Evolutionary conservation across 192 early-diverging fungal genomes (phyloP).

Genomic region (Backusella parvicylindrica): DNA sequence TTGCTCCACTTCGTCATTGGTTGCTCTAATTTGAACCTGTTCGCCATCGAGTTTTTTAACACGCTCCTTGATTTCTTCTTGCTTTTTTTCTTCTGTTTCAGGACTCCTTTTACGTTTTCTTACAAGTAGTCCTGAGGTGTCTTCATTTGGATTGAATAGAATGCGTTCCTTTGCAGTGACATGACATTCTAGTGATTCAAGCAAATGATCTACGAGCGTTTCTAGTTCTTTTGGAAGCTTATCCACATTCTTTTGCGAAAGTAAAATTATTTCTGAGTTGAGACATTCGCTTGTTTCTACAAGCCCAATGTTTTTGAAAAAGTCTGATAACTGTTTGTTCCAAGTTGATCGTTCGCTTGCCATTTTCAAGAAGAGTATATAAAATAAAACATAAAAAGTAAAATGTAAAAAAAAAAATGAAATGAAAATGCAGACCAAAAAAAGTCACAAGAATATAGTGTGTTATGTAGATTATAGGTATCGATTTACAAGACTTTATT

Average conservation of each 20-base stretch:
- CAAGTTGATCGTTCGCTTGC: conserved; percentile 8
- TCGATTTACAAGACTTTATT: neutral
- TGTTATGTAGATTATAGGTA: neutral
- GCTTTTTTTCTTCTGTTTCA: neutral
- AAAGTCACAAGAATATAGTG: neutral
- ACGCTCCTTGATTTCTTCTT: conserved; percentile 9
- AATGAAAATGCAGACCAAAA: neutral
- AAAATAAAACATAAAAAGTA: neutral
- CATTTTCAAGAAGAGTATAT: neutral
- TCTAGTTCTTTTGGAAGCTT: conserved; percentile 20
- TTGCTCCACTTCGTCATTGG: conserved; percentile 25
- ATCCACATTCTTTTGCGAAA: conserved; percentile 14
- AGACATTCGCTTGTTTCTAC: conserved; percentile 27
- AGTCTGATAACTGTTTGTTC: conserved; percentile 15
- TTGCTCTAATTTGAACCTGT: conserved; percentile 38
- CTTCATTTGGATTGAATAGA: neutral
- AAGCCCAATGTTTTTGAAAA: conserved; percentile 20
- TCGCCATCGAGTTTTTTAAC: conserved; percentile 24
- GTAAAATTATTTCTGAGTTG: conserved; percentile 19
- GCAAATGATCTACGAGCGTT: conserved; percentile 17
- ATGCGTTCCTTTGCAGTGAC: conserved; percentile 18
- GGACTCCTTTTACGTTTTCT: conserved; percentile 19
- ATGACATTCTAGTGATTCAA: conserved; percentile 18
- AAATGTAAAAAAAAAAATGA: neutral
- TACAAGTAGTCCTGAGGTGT: neutral